Evolutionary conservation across 345 rosid species (phyloP).

Genomic region (Citrus medica): DNA sequence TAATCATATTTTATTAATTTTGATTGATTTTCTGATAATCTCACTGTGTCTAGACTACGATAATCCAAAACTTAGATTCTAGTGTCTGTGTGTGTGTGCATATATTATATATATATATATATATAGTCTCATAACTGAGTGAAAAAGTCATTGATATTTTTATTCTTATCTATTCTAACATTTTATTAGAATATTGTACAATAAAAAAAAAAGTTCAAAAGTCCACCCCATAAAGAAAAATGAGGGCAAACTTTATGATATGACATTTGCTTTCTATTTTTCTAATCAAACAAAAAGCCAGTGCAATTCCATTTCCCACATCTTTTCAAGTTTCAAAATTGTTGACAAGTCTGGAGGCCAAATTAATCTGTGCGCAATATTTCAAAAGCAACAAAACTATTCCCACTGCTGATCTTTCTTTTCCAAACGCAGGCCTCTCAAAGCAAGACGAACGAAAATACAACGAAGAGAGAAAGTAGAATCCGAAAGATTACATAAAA

Average conservation of each 20-base stretch:
- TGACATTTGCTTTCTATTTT: background rate
- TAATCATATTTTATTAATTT: no score
- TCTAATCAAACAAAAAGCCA: background rate
- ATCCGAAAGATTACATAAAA: background rate
- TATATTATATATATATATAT: no score
- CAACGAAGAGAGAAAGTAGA: background rate
- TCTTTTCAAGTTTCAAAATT: constrained; percentile 16
- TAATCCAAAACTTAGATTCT: no score
- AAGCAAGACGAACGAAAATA: background rate
- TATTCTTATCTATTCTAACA: no score
- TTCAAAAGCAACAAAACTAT: background rate
- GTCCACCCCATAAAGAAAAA: background rate
- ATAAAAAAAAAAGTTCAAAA: background rate
- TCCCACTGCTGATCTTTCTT: background rate
- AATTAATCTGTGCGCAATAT: no score
- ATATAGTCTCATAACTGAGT: no score
- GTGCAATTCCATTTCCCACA: background rate
- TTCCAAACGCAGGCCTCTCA: background rate
- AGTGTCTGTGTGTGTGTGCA: no score
- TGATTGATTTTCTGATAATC: no score
- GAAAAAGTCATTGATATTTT: no score
- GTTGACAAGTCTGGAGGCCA: background rate
- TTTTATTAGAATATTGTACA: background rate
- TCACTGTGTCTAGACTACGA: no score
- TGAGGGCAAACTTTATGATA: background rate